phyloP scores from a whole-genome alignment of 495 filamentous ascomycete genomes.

The Daldinia grandis region DNA sequence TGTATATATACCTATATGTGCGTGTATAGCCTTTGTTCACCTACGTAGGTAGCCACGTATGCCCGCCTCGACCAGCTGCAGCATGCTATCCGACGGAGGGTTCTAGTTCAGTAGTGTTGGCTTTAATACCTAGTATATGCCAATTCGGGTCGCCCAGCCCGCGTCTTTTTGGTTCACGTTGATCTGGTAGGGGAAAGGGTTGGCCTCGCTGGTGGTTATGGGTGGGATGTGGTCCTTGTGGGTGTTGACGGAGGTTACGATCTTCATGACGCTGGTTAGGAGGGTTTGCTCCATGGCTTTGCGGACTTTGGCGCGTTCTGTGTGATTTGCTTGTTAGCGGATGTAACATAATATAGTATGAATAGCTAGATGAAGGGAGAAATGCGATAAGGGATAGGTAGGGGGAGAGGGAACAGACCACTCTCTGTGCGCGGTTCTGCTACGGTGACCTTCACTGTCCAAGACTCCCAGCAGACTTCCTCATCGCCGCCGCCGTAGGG shows the following conservation, averaged over 20 bases:
- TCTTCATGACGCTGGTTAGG: slow-evolving; percentile 84
- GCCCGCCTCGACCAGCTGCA: too few relatives aligned
- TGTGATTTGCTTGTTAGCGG: background rate
- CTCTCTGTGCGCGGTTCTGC: slow-evolving; percentile 87
- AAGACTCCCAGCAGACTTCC: slow-evolving; percentile 96
- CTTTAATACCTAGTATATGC: slow-evolving; percentile 66
- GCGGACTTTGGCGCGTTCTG: slow-evolving; percentile 86
- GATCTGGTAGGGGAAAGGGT: slow-evolving; percentile 96
- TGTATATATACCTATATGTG: background rate
- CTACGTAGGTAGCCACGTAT: background rate
- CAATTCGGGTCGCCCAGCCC: slow-evolving; percentile 81
- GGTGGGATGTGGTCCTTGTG: slow-evolving; percentile 98
- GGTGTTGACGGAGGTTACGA: slow-evolving; percentile 81
- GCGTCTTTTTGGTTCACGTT: slow-evolving; percentile 79
- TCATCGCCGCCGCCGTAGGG: slow-evolving; percentile 82
- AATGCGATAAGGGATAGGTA: background rate
- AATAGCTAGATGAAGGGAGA: background rate
- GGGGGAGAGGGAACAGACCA: slow-evolving; percentile 62
- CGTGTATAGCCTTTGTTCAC: background rate
- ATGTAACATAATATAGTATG: too few relatives aligned
- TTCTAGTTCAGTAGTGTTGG: slow-evolving; percentile 56
- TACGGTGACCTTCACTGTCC: slow-evolving; percentile 90
- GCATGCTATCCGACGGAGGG: background rate
- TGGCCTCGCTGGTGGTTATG: slow-evolving; percentile 89
- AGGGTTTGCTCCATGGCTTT: slow-evolving; percentile 87